Base-by-base conservation (phyloP, 2,329 filamentous ascomycete species). In the Diplodia corticola region DNA sequence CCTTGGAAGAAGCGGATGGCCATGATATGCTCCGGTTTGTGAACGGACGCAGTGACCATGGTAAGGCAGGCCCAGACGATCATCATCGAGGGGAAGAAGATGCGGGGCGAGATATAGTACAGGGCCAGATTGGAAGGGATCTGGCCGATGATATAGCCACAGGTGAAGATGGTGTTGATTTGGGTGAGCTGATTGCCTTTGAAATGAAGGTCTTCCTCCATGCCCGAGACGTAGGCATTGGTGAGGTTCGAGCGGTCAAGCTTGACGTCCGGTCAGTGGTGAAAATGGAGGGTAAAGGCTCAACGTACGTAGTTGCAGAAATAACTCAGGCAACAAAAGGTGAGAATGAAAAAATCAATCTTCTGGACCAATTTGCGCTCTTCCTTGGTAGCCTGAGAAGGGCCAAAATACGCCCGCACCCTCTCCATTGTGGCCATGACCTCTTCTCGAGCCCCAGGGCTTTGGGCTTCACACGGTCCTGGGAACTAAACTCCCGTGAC, bases 31-130 rank as follows among this genome's bases (percentile, higher is more conserved):
- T 81, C 77, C 0, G 85, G 84, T 4, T 77, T 80, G 7, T 84
- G 80, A 0, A 78, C 81, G 2, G 82, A 80, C 1, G 85, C 86
- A 1, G 85, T 88, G 40, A 82, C 78, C 85, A 89, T 88, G 2
- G 88, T 90, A 28, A 91, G 75, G 0, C 81, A 79, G 2, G 84
- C 87, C 89, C 88, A 91, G 66, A 86, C 71, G 22, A 88, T 66
- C 83, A 89, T 88, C 82, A 88, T 88, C 30, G 79, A 71, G 0
- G 87, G 88, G 71, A 88, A 88, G 79, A 86, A 90, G 68, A 85
- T 80, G n/a, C 87, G 81, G 2, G 88, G 88, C 59, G 83, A 83
- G 67, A 90, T 73, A 69, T 88, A 87, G 73, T 89, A 85, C 2
- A 91, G 80, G 2, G 86, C 86, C 9, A 89, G 73, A 70, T 88